Conservation (phyloP, 441 rosid species). For the Mallotus japonicus region DNA sequence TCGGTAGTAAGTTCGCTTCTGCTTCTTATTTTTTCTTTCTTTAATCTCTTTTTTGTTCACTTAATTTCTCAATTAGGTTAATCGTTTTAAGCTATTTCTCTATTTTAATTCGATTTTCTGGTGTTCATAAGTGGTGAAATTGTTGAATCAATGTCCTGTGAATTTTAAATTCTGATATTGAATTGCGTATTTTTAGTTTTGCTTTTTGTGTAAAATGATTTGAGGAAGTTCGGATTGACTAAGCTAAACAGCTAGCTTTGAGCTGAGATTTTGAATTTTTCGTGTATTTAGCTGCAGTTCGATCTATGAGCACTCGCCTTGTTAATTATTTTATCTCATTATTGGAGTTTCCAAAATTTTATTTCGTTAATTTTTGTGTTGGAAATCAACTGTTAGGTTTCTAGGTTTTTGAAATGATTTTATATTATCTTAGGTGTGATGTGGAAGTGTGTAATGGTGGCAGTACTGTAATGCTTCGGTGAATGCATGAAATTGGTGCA, state of each 20-base stretch:
- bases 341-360: not conserved
- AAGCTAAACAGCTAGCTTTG: slow-evolving; percentile 11
- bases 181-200: not conserved
- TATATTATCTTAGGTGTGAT: not conserved
- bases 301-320: slow-evolving; percentile 15
- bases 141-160: not conserved
- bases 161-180: slow-evolving; percentile 4
- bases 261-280: not conserved
- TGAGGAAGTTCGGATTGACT: not conserved
- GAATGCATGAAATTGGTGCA: not conserved
- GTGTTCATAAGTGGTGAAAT: not conserved
- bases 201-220: not conserved
- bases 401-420: not conserved
- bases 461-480: no score
- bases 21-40: not conserved
- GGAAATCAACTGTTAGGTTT: not conserved
- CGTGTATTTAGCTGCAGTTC: not conserved
- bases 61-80: slow-evolving; percentile 14
- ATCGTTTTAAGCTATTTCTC: not conserved
- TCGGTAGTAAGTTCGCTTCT: slow-evolving; percentile 20
- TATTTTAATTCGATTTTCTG: slow-evolving; percentile 3
- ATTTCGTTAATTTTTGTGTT: not conserved
- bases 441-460: not conserved
- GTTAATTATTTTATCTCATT: not conserved
- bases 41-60: not conserved